phyloP scores from a whole-genome alignment of 176 grass and related monocot genomes.

The Zizania latifolia region DNA sequence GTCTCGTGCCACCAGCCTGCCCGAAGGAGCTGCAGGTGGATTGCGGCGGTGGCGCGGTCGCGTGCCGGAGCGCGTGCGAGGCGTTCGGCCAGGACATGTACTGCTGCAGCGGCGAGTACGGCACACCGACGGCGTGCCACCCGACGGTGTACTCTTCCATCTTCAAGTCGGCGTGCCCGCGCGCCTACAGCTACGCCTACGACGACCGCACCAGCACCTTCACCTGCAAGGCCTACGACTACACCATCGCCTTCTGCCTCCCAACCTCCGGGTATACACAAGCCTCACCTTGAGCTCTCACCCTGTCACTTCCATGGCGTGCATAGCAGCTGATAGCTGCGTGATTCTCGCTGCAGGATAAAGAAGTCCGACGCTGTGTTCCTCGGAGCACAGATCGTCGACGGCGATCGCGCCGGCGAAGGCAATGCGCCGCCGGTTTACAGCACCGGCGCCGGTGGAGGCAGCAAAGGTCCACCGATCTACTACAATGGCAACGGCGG shows the following conservation, averaged over 20 bases:
- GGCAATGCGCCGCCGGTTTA: not conserved
- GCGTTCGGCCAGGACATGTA: constrained; percentile 67
- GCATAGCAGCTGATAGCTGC: too few species aligned
- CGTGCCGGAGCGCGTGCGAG: constrained; percentile 58
- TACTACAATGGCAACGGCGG: constrained; percentile 27
- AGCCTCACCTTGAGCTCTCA: not conserved
- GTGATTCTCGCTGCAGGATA: constrained; percentile 22
- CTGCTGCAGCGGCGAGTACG: constrained; percentile 79
- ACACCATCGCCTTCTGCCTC: constrained; percentile 80
- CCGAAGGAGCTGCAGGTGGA: constrained; percentile 63
- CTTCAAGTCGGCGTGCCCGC: constrained; percentile 92
- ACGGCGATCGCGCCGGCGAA: not conserved
- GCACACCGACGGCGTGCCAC: constrained; percentile 51
- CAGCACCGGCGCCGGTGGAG: not conserved
- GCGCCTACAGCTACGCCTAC: constrained; percentile 93
- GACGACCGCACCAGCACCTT: constrained; percentile 86
- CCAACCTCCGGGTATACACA: constrained; percentile 22
- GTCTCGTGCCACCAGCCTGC: constrained; percentile 20
- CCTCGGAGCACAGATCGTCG: constrained; percentile 35
- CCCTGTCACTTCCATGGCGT: not conserved
- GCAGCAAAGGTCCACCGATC: not conserved
- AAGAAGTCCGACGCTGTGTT: constrained; percentile 41
- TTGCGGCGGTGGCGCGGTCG: constrained; percentile 53
- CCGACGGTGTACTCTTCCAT: constrained; percentile 64
- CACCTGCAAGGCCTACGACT: constrained; percentile 74